Evolutionary conservation across 805 yeast species (phyloP), one percentile per base, ranked within the genome.

Genomic region (Metschnikowia amazonensis): DNA sequence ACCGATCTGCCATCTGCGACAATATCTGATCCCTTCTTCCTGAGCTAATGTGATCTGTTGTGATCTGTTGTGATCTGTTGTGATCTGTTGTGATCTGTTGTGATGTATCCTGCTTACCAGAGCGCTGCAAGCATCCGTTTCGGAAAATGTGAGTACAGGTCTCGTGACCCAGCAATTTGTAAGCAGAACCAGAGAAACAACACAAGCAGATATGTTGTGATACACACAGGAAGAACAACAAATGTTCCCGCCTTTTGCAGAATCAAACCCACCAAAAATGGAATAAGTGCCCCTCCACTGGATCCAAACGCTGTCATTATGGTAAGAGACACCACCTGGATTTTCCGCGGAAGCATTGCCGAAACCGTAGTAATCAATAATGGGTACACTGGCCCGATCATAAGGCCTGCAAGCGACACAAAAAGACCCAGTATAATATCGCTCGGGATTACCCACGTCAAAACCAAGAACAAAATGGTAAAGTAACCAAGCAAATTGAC

Each of bases 251-350:
- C 51, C n/a, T 31, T 36, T 42, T 60, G 58, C 28, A 60, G 51
- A 4, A 55, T 47, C 47, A 59, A 50, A 3, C 63, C 63, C 10
- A 53, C 54, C 32, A 59, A 20, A 36, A 60, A 59, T 3, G 63
- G 62, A 30, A 60, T 43, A 9, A 60, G 8, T 6, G 63, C 63
- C 1, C 62, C 61, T 5, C 62, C 62, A 20, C 58, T 55, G 13
- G 60, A 52, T 10, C 62, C 63, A 45, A 60, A 60, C 9, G 62
- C 61, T 1, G 60, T 53, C 42, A 54, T 48, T 42, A 59, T 59
- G n/a, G 61, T 59, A 23, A 57, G 43, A n/a, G 56, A 46, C 37
- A 56, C 52, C 25, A 59, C 56, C 42, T 57, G 63, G 34, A 60
- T 60, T 40, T 56, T 57, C 18, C 62, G 42, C 3, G 62, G 62